Evolutionary conservation across 2,329 filamentous ascomycete species (phyloP).

Genomic region (Fusarium avenaceum): DNA sequence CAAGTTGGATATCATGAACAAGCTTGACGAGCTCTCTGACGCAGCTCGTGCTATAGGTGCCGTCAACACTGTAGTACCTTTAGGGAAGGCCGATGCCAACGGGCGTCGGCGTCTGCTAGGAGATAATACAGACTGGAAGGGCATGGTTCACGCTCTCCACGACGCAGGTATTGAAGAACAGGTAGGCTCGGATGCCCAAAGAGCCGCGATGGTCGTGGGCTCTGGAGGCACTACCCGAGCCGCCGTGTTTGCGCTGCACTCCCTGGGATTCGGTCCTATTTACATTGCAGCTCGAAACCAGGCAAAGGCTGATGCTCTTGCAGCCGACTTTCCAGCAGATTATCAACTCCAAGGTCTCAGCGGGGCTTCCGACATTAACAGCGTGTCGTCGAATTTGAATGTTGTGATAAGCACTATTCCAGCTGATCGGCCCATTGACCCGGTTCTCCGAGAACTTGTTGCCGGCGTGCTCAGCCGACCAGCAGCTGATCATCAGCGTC

Average conservation of each 20-base stretch:
- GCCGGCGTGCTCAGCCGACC: conserved; percentile 63
- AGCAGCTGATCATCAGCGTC: conserved; percentile 55
- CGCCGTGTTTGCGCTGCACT: conserved; percentile 88
- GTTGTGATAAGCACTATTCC: conserved; percentile 93
- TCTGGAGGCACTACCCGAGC: conserved; percentile 93
- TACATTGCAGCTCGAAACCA: conserved; percentile 86
- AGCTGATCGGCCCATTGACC: conserved; percentile 85
- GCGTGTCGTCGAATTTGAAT: conserved; percentile 63
- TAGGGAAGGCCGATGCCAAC: conserved; percentile 54
- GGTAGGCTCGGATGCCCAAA: conserved; percentile 63
- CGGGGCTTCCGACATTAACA: conserved; percentile 61
- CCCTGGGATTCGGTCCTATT: conserved; percentile 86
- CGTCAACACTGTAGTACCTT: conserved; percentile 90
- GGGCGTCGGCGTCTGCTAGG: conserved; percentile 74
- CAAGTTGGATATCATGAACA: conserved; percentile 86
- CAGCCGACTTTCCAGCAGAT: conserved; percentile 77
- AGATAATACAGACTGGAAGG: conserved; percentile 96
- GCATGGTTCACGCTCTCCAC: conserved; percentile 85
- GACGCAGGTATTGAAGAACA: conserved; percentile 70
- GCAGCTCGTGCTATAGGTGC: conserved; percentile 89
- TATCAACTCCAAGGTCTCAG: conserved; percentile 78
- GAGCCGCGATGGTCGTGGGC: conserved; percentile 87
- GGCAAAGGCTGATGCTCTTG: conserved; percentile 75
- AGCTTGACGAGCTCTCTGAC: conserved; percentile 83
- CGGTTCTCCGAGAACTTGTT: conserved; percentile 75